Base-by-base conservation (phyloP, 257 asterid species). In the Prunella vulgaris region DNA sequence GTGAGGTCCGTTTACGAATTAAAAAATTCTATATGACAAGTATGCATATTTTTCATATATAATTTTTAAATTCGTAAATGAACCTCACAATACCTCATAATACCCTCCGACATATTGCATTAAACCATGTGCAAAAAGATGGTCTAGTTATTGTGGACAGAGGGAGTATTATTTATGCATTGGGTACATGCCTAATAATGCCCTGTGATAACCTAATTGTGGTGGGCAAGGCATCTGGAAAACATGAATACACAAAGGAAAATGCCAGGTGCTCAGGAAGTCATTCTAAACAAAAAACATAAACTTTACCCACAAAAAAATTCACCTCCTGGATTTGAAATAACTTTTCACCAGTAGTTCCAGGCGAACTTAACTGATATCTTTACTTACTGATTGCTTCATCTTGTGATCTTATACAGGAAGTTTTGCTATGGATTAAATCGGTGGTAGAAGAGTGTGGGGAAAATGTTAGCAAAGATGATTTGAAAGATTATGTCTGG, bases 371-470 rank as follows among this genome's bases (percentile, higher is more conserved):
- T 49, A 40, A 59, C 44, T 27, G 65, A 60, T 25, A 57, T 60
- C 27, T 17, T 60, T 42, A 42, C 49, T 68, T 44, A 48, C 21
- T 5, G 2, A 46, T 12, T 22, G 67, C 62, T 54, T 72, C 35
- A 18, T 62, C 54, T 69, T 14, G 15, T 42, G 22, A 63, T 64
- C 71, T 58, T 37, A 70, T 72, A 44, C 87, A 93, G 99, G 99
- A 93, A 79, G 99, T 93, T 74, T 61, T 93, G 75, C 85, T 93
- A 15, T 93, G 98, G 98, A 93, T 93, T 75, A 93, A 90, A 78
- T 88, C 96, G 5, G 97, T 90, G 84, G 95, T 90, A 15, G 90
- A 81, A 78, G 97, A 93, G 63, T 87, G 96, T 65, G 98, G 98
- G 58, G 97, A 94, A 75, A 94, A 88, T 78, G 91, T 88, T 66